phyloP scores from a whole-genome alignment of 2,329 filamentous ascomycete species.

The Penicillium sp. region DNA sequence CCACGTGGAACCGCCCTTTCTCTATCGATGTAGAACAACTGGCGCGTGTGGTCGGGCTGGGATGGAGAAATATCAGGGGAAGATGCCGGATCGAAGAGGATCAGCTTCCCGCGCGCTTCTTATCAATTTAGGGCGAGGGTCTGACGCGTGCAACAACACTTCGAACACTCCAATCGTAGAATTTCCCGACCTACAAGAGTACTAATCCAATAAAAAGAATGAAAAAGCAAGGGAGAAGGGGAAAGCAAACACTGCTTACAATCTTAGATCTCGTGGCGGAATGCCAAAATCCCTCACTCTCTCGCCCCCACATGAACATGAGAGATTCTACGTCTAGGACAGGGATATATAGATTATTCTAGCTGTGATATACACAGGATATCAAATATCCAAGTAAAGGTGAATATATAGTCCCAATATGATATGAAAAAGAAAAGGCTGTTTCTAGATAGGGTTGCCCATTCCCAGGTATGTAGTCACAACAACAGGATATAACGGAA shows the following conservation, averaged over 20 bases:
- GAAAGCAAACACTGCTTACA: constrained; percentile 1
- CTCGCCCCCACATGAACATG: constrained; percentile 6
- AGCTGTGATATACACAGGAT: constrained; percentile 8
- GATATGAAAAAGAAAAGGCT: constrained; percentile 7
- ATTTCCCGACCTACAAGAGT: not conserved
- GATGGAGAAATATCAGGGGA: constrained; percentile 25
- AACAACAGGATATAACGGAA: constrained; percentile 14
- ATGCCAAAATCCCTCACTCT: constrained; percentile 17
- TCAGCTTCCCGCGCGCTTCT: constrained; percentile 28
- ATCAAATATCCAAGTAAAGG: not conserved
- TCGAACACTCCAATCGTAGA: constrained; percentile 1
- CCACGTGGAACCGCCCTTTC: constrained; percentile 13
- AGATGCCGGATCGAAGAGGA: constrained; percentile 19
- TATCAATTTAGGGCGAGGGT: constrained; percentile 27
- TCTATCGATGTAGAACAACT: constrained; percentile 13
- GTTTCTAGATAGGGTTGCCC: constrained; percentile 1
- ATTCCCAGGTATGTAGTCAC: constrained; percentile 7
- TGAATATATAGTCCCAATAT: constrained; percentile 4
- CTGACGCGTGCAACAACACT: constrained; percentile 29
- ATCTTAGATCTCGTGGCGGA: constrained; percentile 13
- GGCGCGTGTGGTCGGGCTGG: constrained; percentile 11
- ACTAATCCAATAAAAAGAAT: constrained; percentile 1
- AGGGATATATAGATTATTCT: constrained; percentile 1
- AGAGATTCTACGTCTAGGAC: constrained; percentile 13
- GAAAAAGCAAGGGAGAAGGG: constrained; percentile 15